Base-by-base conservation (phyloP, 441 rosid species). In the Pelargonium fulgidum region DNA sequence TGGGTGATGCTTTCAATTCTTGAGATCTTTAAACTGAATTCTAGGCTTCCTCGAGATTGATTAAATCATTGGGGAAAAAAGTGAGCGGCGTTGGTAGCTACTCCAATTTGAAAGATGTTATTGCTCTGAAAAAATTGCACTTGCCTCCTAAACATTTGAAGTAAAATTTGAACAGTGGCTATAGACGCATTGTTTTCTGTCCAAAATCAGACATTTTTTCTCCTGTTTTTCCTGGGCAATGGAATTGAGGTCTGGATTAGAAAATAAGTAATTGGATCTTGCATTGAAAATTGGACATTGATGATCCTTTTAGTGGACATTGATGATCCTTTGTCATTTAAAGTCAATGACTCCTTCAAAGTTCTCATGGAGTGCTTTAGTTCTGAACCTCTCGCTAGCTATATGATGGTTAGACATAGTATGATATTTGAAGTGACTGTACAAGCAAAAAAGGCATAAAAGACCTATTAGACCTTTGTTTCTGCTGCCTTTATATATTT, bases 241-340 rank as follows among this genome's bases (percentile, higher is more conserved):
- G 56, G 16, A 29, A 4, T 48, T 48, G 17, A n/a, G 56, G 56
- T 48, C 56, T 1, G 14, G 13, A 2, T 12, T 9, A 12, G 56
- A 0, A 29, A 48, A 48, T 14, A 12, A n/a, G 56, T 48, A 12
- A 48, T 48, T 4, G 6, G 3, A 10, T 5, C 16, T 48, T 4
- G 14, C 16, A 48, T 48, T 1, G 56, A 13, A 48, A 12, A n/a
- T 48, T 48, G 52, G 14, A 48, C n/a, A 48, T 48, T 48, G 56
- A 48, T 48, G n/a, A 13, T 48, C 56, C 56, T 48, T 48, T 48
- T 48, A 48, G n/a, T n/a, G n/a, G n/a, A n/a, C n/a, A n/a, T n/a
- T n/a, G n/a, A n/a, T n/a, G n/a, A n/a, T n/a, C n/a, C n/a, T n/a
- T n/a, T n/a, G 56, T n/a, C 4, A 48, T 4, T 4, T 48, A 14